Conservation (phyloP, 148 eudicot genomes). For the Selenicereus undatus region DNA sequence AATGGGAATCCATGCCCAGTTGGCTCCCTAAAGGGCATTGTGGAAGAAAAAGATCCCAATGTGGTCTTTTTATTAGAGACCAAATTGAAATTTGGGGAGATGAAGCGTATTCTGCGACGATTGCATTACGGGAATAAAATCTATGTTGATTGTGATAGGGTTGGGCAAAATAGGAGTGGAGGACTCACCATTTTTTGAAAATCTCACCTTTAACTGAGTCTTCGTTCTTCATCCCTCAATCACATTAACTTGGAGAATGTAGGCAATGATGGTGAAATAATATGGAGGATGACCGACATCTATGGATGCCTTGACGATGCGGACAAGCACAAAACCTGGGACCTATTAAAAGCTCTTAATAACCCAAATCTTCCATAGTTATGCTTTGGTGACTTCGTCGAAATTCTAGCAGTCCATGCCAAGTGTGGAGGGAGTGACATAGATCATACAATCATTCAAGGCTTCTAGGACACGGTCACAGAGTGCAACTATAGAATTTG, state of each 20-base stretch:
- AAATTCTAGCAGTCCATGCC: neutral
- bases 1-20: neutral
- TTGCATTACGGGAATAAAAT: neutral
- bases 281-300: neutral
- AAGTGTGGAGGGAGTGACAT: neutral
- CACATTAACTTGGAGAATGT: neutral
- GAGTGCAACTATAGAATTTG: neutral
- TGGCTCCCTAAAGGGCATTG: neutral
- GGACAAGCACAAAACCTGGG: neutral
- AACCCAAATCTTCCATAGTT: neutral
- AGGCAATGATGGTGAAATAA: rapidly evolving
- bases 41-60: neutral
- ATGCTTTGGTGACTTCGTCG: neutral
- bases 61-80: too few species aligned
- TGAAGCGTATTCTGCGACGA: neutral
- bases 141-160: neutral
- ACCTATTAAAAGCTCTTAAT: neutral
- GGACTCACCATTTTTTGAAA: neutral
- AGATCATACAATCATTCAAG: too few species aligned
- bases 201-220: neutral
- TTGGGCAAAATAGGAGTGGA: neutral
- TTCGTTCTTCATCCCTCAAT: neutral
- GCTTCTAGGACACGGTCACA: neutral
- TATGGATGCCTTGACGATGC: neutral
- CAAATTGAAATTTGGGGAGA: too few species aligned